These are phyloP conservation scores for Cladosporium oxysporum DNA, from an alignment of 2,329 filamentous ascomycete species.

Conservation along the genomic window DNA sequence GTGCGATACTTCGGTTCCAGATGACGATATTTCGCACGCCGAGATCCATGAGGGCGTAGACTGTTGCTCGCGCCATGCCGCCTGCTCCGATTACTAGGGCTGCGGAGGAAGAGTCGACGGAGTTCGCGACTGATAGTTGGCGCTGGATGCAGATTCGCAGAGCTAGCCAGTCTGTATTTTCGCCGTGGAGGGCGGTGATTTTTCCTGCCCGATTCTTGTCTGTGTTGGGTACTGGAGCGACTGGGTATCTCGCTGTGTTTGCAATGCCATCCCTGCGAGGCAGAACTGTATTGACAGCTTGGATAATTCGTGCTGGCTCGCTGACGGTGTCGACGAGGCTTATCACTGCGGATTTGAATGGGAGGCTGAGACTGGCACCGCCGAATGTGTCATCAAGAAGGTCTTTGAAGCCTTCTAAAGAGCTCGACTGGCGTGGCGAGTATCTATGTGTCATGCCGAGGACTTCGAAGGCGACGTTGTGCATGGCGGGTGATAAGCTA, in stretches of 20 bases:
- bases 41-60: constrained; percentile 9
- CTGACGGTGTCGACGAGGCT: constrained; percentile 64
- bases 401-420: constrained; percentile 61
- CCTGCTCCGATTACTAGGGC: constrained; percentile 44
- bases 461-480: constrained; percentile 64
- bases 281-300: constrained; percentile 71
- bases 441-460: constrained; percentile 68
- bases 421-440: constrained; percentile 58
- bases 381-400: constrained; percentile 68
- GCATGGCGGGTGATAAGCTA: constrained; percentile 72
- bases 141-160: constrained; percentile 69
- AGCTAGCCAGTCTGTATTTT: constrained; percentile 77
- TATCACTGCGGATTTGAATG: constrained; percentile 71
- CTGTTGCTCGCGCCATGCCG: constrained; percentile 44
- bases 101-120: constrained; percentile 30
- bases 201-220: constrained; percentile 63
- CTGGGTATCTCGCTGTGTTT: constrained; percentile 40
- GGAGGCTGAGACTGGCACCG: constrained; percentile 67
- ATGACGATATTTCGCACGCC: neutral
- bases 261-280: constrained; percentile 62
- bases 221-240: constrained; percentile 52
- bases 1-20: neutral
- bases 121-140: constrained; percentile 66
- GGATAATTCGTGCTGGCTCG: constrained; percentile 68
- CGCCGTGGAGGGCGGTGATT: constrained; percentile 67